Evolutionary conservation across 2,329 filamentous ascomycete species (phyloP).

Genomic region (Chalaropsis ovoidea): DNA sequence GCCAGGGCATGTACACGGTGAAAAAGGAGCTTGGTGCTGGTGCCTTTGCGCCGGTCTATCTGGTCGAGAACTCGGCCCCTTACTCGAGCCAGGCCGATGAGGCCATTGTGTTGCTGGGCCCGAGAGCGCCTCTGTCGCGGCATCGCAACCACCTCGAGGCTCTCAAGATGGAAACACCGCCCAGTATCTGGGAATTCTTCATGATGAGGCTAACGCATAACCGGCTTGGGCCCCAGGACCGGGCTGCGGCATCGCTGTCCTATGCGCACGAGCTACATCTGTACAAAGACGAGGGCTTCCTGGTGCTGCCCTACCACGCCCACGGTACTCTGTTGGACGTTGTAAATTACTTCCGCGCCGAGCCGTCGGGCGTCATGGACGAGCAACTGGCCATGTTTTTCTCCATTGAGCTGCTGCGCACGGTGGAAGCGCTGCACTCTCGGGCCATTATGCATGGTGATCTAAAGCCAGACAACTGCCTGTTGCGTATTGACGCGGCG

Average conservation of each 20-base stretch:
- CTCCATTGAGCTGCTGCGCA: constrained; percentile 79
- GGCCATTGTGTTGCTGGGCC: constrained; percentile 46
- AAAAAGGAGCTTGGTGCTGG: constrained; percentile 83
- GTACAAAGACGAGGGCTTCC: constrained; percentile 79
- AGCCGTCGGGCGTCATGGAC: constrained; percentile 68
- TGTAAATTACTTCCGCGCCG: constrained; percentile 72
- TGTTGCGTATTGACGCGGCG: constrained; percentile 63
- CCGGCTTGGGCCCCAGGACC: constrained; percentile 60
- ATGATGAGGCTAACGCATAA: constrained; percentile 76
- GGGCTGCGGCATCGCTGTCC: constrained; percentile 67
- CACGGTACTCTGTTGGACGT: constrained; percentile 93
- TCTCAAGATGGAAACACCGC: constrained; percentile 87
- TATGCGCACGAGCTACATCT: constrained; percentile 83
- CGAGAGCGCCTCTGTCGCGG: constrained; percentile 46
- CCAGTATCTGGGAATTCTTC: constrained; percentile 89
- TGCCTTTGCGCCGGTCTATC: constrained; percentile 89
- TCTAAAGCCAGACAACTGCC: constrained; percentile 89
- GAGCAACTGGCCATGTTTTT: constrained; percentile 94
- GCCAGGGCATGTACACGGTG: constrained; percentile 60
- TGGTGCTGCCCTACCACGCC: constrained; percentile 76
- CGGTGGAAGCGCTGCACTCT: constrained; percentile 73
- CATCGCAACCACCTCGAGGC: constrained; percentile 61
- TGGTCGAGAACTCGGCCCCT: constrained; percentile 63
- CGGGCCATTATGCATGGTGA: constrained; percentile 81
- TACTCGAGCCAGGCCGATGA: constrained; percentile 39